Base-by-base conservation (phyloP, 306 rosid species). In the Prunus kanzakura region DNA sequence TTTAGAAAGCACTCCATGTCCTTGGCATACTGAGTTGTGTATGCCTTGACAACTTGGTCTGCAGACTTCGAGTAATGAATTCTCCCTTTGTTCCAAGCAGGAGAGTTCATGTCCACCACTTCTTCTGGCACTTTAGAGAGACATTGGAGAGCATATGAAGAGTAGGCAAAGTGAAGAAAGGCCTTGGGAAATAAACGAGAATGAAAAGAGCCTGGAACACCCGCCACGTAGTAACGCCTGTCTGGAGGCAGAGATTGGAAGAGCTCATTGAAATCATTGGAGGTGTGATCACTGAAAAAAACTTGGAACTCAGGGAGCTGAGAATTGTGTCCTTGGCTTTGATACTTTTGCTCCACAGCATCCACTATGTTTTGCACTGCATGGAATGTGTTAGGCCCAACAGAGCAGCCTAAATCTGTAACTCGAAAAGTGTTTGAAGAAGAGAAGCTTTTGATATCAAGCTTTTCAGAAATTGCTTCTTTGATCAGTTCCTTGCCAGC, bases 321-420 rank as follows among this genome's bases (percentile, higher is more conserved):
- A 50, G 47, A 46, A 64, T 9, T 22, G 16, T 46, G 79, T 57
- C 73, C 71, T 27, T 64, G 45, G 20, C 45, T 45, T 52, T 10
- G 35, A 12, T 22, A 69, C 71, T 81, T 84, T 5, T 18, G 23
- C 67, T 75, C 74, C 41, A 81, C 54, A 7, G 83, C 81, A 8
- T 76, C 79, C 2, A 85, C 20, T 55, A 85, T 67, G 75, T 69
- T 72, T 64, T 85, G 80, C 54, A 82, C 76, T 3, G 84, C 81
- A 0, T 25, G 3, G 69, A 85, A 85, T 25, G 89, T 85, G 69
- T 85, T 85, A 5, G 89, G 89, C 45, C 89, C 89, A 0, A 46
- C n/a, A 1, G 89, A 62, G 62, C 86, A 85, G 35, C 89, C 89
- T 50, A 85, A 76, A 60, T 85, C 86, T 0, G 86, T 82, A 0